These are phyloP conservation scores for Stephania yunnanensis DNA, from an alignment of 164 flowering plant species.

Conservation along the genomic window DNA sequence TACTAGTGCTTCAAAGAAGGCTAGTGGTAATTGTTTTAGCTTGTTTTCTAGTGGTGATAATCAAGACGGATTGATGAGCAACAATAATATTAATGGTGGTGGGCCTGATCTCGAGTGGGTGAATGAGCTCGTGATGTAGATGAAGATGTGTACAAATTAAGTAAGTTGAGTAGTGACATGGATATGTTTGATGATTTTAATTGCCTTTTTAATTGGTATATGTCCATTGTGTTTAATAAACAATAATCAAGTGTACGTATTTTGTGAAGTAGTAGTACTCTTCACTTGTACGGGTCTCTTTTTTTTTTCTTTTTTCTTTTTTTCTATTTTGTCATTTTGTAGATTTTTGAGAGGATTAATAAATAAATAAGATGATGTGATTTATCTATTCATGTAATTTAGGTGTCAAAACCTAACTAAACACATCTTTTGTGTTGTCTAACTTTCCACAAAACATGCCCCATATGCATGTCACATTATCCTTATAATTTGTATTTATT, in stretches of 20 bases:
- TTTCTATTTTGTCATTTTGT: background rate
- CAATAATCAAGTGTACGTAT: background rate
- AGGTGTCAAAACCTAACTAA: conserved; percentile 1
- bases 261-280: background rate
- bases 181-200: background rate
- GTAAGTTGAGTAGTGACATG: background rate
- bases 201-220: background rate
- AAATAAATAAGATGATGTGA: background rate
- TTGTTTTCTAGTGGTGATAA: conserved; percentile 1
- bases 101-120: conserved; percentile 22
- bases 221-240: background rate
- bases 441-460: conserved; percentile 3
- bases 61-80: background rate
- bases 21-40: background rate
- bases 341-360: background rate
- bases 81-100: conserved; percentile 1
- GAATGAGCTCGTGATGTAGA: conserved; percentile 20
- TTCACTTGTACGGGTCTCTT: background rate
- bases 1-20: background rate
- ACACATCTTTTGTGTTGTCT: background rate
- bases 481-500: too few relatives aligned
- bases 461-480: background rate
- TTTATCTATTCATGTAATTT: conserved; percentile 1
- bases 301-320: background rate
- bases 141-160: background rate